A percentile compares a stretch with the other conserved stretches of the same genome.
Conservation (phyloP, 139 green algal species). For the Volvox reticuliferus region DNA sequence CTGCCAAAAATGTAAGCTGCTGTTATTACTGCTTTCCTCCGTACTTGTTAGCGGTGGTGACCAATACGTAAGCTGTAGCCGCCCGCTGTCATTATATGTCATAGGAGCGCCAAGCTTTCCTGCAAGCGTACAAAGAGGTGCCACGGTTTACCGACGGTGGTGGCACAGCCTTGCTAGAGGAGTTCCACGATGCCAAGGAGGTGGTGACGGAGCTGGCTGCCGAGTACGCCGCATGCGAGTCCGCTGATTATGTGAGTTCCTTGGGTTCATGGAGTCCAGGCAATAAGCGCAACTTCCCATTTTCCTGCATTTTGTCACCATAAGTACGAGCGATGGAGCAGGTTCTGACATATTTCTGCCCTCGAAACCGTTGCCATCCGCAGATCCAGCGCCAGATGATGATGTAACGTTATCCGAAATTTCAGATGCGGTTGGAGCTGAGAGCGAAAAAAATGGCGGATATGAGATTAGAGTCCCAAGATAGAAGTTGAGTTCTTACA, state of each 20-base stretch:
- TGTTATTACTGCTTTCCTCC: too few species aligned
- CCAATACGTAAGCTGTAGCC: neutral
- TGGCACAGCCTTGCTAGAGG: conserved; percentile 69
- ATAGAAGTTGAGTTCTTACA: too few species aligned
- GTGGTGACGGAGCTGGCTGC: conserved; percentile 80
- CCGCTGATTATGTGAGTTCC: conserved; percentile 85
- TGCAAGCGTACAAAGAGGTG: conserved; percentile 88
- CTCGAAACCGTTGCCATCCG: neutral
- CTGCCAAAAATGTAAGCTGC: too few species aligned
- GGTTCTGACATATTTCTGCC: too few species aligned
- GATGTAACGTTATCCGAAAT: neutral
- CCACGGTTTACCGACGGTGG: conserved; percentile 61
- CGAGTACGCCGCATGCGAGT: conserved; percentile 94
- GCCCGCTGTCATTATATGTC: neutral
- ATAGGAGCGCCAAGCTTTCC: conserved; percentile 78
- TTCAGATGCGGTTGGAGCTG: neutral
- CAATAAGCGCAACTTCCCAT: too few species aligned
- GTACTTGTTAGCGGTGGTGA: too few species aligned
- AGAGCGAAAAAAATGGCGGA: too few species aligned
- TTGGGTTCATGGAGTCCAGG: too few species aligned
- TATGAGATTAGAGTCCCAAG: too few species aligned
- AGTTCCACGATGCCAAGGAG: conserved; percentile 95
- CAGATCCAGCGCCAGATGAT: conserved; percentile 44
- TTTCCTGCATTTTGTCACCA: too few species aligned
- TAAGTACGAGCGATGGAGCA: too few species aligned